Conservation (phyloP, 2,329 filamentous ascomycete genomes). For the Pseudocercospora cruenta region DNA sequence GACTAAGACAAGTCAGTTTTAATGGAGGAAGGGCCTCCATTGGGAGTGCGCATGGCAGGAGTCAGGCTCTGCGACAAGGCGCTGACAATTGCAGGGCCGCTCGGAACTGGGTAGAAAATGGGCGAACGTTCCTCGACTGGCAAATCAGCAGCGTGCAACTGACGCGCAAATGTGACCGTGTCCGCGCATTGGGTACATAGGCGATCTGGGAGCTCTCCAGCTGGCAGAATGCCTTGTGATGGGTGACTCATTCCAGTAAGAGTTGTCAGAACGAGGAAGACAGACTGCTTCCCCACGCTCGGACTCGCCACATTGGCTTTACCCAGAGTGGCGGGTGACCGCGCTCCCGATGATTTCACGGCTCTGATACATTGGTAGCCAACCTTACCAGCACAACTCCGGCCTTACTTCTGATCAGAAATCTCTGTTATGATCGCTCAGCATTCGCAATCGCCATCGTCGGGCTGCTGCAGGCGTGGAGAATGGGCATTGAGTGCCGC, state of each 20-base stretch:
- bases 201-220: neutral
- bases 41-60: slow-evolving; percentile 14
- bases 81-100: slow-evolving; percentile 6
- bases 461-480: slow-evolving; percentile 1
- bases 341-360: neutral
- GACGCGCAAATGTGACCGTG: slow-evolving; percentile 5
- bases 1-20: slow-evolving; percentile 21
- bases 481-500: slow-evolving; percentile 6
- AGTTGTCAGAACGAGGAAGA: neutral
- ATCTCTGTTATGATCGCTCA: neutral
- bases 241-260: neutral
- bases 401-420: neutral
- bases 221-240: slow-evolving; percentile 5
- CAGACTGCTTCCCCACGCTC: neutral
- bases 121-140: neutral
- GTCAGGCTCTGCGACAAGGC: slow-evolving; percentile 10
- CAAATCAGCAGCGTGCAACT: slow-evolving; percentile 4
- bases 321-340: neutral
- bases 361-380: neutral
- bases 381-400: neutral
- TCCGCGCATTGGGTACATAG: slow-evolving; percentile 5
- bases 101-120: neutral
- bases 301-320: neutral
- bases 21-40: slow-evolving; percentile 4
- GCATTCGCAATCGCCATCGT: slow-evolving; percentile 8